phyloP scores from a whole-genome alignment of 495 filamentous ascomycete species.

The Aspergillus bertholletiae region DNA sequence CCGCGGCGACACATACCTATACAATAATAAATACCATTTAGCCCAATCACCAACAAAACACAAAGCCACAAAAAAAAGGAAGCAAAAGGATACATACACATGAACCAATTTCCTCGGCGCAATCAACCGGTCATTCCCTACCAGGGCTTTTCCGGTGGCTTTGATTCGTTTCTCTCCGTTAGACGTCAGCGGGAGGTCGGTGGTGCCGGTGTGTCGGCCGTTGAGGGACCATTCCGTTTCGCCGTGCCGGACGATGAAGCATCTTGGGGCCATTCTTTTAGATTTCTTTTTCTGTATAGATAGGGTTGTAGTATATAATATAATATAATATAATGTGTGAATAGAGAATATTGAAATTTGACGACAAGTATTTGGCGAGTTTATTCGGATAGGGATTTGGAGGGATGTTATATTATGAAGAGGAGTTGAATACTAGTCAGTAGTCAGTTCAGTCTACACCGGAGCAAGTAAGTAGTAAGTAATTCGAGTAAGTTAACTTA shows the following conservation, averaged over 20 bases:
- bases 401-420: too few relatives aligned
- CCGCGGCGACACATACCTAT: constrained; percentile 85
- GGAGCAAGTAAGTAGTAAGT: too few relatives aligned
- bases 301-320: too few relatives aligned
- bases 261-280: constrained; percentile 67
- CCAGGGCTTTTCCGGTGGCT: constrained; percentile 76
- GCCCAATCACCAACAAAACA: background rate
- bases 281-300: background rate
- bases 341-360: too few relatives aligned
- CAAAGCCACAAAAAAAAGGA: background rate
- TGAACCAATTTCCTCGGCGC: constrained; percentile 77
- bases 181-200: constrained; percentile 80
- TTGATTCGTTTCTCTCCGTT: constrained; percentile 82
- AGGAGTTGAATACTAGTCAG: too few relatives aligned
- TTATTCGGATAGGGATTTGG: too few relatives aligned
- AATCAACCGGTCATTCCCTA: constrained; percentile 82
- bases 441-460: too few relatives aligned
- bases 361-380: too few relatives aligned
- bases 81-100: constrained; percentile 46
- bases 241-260: constrained; percentile 91
- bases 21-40: background rate
- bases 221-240: constrained; percentile 98
- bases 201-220: constrained; percentile 83
- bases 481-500: too few relatives aligned
- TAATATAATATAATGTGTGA: too few relatives aligned